A percentile compares a stretch with the other conserved stretches of the same genome.
Evolutionary conservation across 306 rosid genomes (phyloP).

Genomic region (Rosa chinensis): DNA sequence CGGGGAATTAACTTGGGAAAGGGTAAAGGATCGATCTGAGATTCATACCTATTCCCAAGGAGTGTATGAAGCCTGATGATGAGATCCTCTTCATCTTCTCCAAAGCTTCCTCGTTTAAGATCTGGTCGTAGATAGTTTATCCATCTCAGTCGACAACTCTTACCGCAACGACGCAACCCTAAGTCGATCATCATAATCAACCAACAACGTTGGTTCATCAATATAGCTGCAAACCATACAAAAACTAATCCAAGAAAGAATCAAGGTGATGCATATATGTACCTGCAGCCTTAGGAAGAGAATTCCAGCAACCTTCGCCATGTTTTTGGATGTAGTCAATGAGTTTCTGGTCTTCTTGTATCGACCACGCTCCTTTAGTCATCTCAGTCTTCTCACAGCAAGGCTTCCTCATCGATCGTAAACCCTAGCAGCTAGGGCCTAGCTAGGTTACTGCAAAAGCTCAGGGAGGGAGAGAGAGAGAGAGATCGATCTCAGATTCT

Average conservation of each 20-base stretch:
- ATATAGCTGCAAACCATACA: not conserved
- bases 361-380: slow-evolving; percentile 46
- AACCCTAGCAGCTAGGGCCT: slow-evolving; percentile 12
- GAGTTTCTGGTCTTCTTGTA: slow-evolving; percentile 53
- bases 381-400: slow-evolving; percentile 32
- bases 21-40: not conserved
- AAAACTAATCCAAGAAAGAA: not conserved
- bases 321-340: slow-evolving; percentile 34
- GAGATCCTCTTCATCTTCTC: slow-evolving; percentile 54
- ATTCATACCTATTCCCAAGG: slow-evolving; percentile 50
- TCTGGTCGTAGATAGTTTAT: slow-evolving; percentile 47
- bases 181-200: not conserved
- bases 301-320: slow-evolving; percentile 47
- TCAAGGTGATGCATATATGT: not conserved
- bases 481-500: not conserved
- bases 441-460: not conserved
- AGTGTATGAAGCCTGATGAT: slow-evolving; percentile 59
- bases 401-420: slow-evolving; percentile 23
- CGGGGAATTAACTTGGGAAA: not conserved
- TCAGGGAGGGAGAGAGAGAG: not conserved
- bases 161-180: slow-evolving; percentile 53
- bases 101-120: slow-evolving; percentile 43
- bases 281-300: slow-evolving; percentile 52
- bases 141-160: slow-evolving; percentile 54
- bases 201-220: not conserved